Evolutionary conservation across 257 asterid species (phyloP), one percentile per base, ranked within the genome.

Genomic region (Forsythia suspensa): DNA sequence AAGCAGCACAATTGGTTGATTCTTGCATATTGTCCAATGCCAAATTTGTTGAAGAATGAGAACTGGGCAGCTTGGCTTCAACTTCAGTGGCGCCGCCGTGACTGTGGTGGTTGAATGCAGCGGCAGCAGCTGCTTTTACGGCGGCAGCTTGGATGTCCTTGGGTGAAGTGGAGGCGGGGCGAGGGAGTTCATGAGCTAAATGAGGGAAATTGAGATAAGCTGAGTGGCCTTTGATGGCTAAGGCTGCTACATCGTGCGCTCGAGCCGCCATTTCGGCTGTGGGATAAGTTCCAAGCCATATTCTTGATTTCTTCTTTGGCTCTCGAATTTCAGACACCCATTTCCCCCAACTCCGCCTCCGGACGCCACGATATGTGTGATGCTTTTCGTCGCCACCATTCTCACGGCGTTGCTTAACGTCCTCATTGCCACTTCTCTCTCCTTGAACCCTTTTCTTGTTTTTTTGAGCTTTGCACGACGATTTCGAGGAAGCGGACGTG

Each of bases 221-320:
- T n/a, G 88, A 83, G 24, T 72, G 18, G 48, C 92, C 90, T 77
- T 88, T 88, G 71, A 88, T 85, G 85, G 92, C 89, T 71, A 86
- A 24, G 74, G 92, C 89, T 36, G 89, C 92, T 78, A 86, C 92
- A 69, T 88, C 92, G 34, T 88, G 90, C 0, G 92, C 92, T 36
- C 90, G 89, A 80, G 90, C 92, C 21, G 92, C 92, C 92, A 88
- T 88, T 75, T 88, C 89, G 15, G 92, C 89, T 8, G 90, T 88
- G 2, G 87, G 80, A 48, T 86, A 88, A 3, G 90, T 86, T 48
- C 92, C 92, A 57, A 88, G 88, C 92, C 92, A 88, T 84, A 88
- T 88, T 79, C 92, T 81, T 42, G 92, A 88, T 86, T 88, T 88
- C 79, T 88, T 88, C 61, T 66, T 83, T 16, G 92, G 92, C 83